Evolutionary conservation across 2,329 filamentous ascomycete genomes (phyloP), one percentile per base, ranked within the genome.

Genomic region (Chaetomium sp.): DNA sequence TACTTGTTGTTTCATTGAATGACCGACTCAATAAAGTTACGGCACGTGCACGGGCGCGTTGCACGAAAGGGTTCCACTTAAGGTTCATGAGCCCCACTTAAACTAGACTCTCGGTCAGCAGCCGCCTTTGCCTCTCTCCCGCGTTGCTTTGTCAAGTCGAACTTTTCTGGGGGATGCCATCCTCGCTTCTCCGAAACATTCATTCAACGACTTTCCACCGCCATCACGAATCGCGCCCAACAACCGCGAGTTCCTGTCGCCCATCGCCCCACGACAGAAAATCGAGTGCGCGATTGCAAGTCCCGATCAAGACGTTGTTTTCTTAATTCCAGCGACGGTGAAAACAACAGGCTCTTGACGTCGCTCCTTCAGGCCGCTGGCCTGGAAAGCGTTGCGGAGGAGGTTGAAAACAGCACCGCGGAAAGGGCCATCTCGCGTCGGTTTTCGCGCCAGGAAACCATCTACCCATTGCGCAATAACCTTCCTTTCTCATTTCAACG

Each of bases 161-260:
- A 65, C 60, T 66, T 66, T 65, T 66, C 58, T 56, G 52, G 57
- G 55, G 46, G 54, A 54, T 46, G 47, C 55, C 59, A 60, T 59
- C 62, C 53, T 59, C 61, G 60, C 61, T 60, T 54, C 54, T 59
- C 56, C 54, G 47, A 64, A 58, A 60, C 60, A 57, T 58, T 62
- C 57, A 65, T 67, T 68, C 70, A 69, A 73, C 67, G 71, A 70
- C 72, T 69, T 70, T 73, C 68, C 61, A 59, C 66, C 61, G 64
- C 59, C 73, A 79, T 76, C 74, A 72, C 70, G 71, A 73, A 74
- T 74, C 80, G 79, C 76, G 76, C 77, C 78, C 72, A 71, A 36
- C 70, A 73, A 74, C 74, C 74, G 72, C 70, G 71, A 71, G 66
- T 66, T 61, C 59, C 60, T 64, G 64, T 63, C 64, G 65, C 59